Percentiles rank a stretch among this genome's conserved stretches.
These are phyloP conservation scores for Aspergillus panamensis DNA, from an alignment of 495 filamentous ascomycete species.

Conservation along the genomic window DNA sequence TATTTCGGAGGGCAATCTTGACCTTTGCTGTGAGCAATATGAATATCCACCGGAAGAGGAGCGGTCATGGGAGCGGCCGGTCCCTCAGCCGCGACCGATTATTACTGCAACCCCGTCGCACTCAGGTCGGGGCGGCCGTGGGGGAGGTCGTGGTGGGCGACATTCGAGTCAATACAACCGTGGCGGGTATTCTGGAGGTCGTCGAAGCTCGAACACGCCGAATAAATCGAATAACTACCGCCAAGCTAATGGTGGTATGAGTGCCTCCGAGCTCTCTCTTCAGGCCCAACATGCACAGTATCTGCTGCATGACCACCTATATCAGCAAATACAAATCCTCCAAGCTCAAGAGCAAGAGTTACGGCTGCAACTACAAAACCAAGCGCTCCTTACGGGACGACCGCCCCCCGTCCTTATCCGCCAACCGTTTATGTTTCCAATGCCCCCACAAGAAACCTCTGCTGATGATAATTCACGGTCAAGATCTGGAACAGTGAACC, in stretches of 20 bases:
- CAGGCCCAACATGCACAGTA: conserved; percentile 51
- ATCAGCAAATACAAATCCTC: conserved; percentile 60
- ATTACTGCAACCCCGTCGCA: conserved; percentile 51
- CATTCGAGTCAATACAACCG: conserved; percentile 45
- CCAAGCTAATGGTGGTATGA: conserved; percentile 32
- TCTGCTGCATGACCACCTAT: conserved; percentile 56
- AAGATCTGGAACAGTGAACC: conserved; percentile 44
- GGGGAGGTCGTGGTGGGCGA: conserved; percentile 56
- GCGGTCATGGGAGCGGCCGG: conserved; percentile 69
- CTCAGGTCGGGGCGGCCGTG: conserved; percentile 47
- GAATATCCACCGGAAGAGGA: conserved; percentile 82
- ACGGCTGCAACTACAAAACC: conserved; percentile 58
- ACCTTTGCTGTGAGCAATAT: conserved; percentile 78
- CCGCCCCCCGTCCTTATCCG: conserved; percentile 47
- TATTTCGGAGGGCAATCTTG: conserved; percentile 69
- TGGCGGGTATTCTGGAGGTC: conserved; percentile 44
- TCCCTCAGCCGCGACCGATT: conserved; percentile 56
- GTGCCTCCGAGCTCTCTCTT: conserved; percentile 39
- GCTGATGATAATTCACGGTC: conserved; percentile 41
- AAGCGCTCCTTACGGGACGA: conserved; percentile 51
- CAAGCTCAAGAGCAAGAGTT: conserved; percentile 64
- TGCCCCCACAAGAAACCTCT: conserved; percentile 37
- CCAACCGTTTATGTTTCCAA: conserved; percentile 45
- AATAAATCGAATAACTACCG: conserved; percentile 39
- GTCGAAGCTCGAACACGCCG: conserved; percentile 52